Conservation (phyloP, 768 basidiomycete species). For the Psilocybe tampanensis region DNA sequence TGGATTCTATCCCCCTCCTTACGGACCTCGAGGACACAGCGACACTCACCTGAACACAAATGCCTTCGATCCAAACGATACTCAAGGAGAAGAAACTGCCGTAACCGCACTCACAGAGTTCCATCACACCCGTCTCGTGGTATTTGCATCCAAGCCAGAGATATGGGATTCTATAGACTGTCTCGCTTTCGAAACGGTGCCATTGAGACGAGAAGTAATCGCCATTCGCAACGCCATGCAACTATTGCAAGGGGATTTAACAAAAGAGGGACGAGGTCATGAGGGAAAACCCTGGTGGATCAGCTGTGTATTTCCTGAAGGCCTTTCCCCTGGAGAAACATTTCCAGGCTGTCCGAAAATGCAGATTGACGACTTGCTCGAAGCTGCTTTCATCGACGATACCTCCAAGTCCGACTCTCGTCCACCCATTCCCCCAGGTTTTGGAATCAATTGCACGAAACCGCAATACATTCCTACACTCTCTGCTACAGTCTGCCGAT, state of each 20-base stretch:
- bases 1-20: slow-evolving; percentile 77
- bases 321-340: slow-evolving; percentile 44
- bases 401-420: not conserved
- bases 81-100: slow-evolving; percentile 36
- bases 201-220: slow-evolving; percentile 61
- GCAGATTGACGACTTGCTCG: slow-evolving; percentile 43
- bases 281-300: slow-evolving; percentile 75
- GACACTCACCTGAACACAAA: slow-evolving; percentile 39
- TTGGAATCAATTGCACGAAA: slow-evolving; percentile 79
- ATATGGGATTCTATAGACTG: slow-evolving; percentile 61
- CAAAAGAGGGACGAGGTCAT: slow-evolving; percentile 6
- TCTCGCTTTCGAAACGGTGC: slow-evolving; percentile 80
- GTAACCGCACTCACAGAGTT: slow-evolving; percentile 58
- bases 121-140: slow-evolving; percentile 61
- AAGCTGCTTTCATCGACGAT: slow-evolving; percentile 35
- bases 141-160: slow-evolving; percentile 49
- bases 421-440: slow-evolving; percentile 45
- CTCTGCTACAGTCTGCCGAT: slow-evolving; percentile 36
- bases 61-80: slow-evolving; percentile 35
- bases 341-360: slow-evolving; percentile 22
- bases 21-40: slow-evolving; percentile 55
- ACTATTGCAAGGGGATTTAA: slow-evolving; percentile 28
- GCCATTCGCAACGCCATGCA: slow-evolving; percentile 67
- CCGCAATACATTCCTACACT: slow-evolving; percentile 44
- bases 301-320: slow-evolving; percentile 60